Evolutionary conservation across 2,329 filamentous ascomycete genomes (phyloP), one percentile per base, ranked within the genome.

Genomic region (Ilyonectria mors-panacis): DNA sequence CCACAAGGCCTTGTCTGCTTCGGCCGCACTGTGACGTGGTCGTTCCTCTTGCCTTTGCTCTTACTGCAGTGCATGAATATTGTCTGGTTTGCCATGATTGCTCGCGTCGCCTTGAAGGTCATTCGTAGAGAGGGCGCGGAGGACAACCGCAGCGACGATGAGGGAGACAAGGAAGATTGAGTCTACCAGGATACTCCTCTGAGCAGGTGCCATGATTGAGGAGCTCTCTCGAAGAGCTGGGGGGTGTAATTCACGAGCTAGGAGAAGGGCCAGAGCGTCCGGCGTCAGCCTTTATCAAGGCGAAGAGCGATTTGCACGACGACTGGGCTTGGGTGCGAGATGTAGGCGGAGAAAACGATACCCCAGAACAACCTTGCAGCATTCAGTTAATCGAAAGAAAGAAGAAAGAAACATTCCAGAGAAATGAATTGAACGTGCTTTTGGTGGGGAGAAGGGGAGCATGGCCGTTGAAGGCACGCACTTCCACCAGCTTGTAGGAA

Each of bases 11-110:
- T 68, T 3, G 62, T 68, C 6, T 68, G 66, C 58, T 68, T 68
- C 17, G 57, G 57, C 3, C 9, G 53, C 5, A 28, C 48, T 5
- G 47, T 51, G 15, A 65, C 65, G 26, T 65, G 66, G 66, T 15
- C 56, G 12, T 68, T 68, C 42, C 53, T 68, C 7, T 33, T 53
- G 7, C 66, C 66, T 7, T 48, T 68, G 21, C 58, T 68, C 3
- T 19, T 68, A n/a, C 26, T 68, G 19, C 62, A 68, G 26, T 39
- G 45, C 17, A 39, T 68, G 45, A 68, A 65, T 8, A 50, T 62
- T 23, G 45, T 68, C 2, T 68, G 66, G 66, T 54, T 68, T 12
- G 57, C 47, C 39, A 68, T 68, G 66, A 68, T 68, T 45, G 62
- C n/a, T 5, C 66, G 66, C 6, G 42, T 68, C 15, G 62, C 62